Percentiles rank a stretch among this genome's conserved stretches.
phyloP scores from a whole-genome alignment of 2,329 filamentous ascomycete genomes.

The Colletotrichum horii region DNA sequence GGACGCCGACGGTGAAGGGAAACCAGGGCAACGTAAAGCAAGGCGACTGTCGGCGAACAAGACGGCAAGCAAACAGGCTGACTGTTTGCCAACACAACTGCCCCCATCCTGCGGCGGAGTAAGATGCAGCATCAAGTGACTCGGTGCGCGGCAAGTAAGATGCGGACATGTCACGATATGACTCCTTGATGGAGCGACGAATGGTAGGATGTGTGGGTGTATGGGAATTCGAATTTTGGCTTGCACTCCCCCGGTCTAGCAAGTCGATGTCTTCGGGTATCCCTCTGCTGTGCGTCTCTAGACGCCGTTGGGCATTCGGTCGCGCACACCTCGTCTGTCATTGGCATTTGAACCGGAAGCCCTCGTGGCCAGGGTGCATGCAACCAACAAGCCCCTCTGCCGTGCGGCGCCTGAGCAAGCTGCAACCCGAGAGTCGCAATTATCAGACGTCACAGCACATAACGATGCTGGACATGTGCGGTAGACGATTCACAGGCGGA shows the following conservation, averaged over 20 bases:
- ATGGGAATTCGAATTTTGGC: constrained; percentile 3
- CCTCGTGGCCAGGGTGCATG: constrained; percentile 3
- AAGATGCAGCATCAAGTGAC: constrained; percentile 19
- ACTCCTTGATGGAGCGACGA: background rate
- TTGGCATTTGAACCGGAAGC: constrained; percentile 13
- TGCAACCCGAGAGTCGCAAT: constrained; percentile 10
- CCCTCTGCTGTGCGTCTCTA: background rate
- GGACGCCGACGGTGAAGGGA: background rate
- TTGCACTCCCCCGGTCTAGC: constrained; percentile 2
- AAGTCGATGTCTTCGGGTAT: background rate
- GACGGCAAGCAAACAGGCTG: constrained; percentile 12
- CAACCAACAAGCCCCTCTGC: background rate
- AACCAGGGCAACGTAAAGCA: constrained; percentile 5
- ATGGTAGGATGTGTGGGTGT: background rate
- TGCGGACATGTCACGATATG: constrained; percentile 22
- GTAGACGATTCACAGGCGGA: background rate
- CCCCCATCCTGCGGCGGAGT: constrained; percentile 17
- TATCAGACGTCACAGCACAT: constrained; percentile 20
- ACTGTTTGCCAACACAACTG: constrained; percentile 17
- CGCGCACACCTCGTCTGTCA: background rate
- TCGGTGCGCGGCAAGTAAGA: constrained; percentile 16
- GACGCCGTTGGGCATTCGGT: constrained; percentile 1
- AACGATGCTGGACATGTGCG: background rate
- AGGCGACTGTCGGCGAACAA: background rate
- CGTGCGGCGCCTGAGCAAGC: constrained; percentile 8